Evolutionary conservation across 2,329 filamentous ascomycete species (phyloP), one percentile per base, ranked within the genome.

Genomic region (Pseudocercospora musae): DNA sequence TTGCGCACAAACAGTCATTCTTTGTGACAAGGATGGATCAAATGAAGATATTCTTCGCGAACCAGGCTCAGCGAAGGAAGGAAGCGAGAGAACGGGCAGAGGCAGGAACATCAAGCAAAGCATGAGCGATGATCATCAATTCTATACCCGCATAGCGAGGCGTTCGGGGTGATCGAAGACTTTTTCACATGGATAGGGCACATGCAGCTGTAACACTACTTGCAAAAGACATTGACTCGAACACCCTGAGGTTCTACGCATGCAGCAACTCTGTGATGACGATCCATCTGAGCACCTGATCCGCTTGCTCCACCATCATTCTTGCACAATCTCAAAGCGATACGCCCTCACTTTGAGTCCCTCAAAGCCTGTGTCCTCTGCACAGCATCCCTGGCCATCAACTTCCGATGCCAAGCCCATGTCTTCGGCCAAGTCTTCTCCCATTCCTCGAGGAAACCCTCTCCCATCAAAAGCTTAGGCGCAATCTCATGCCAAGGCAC

Each of bases 21-120:
- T 99, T 99, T 75, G 92, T 96, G 6, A 96, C 87, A 62, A 89
- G 92, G 73, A 86, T 95, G 71, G 93, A 98, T 75, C 93, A 96
- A 79, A 88, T 99, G 65, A 84, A 87, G 62, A 87, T 89, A 64
- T 98, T 90, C 75, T 82, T 96, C 59, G 70, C 69, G 67, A 88
- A 87, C 72, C 87, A 84, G 68, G 81, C 84, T 61, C 62, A 64
- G 58, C 70, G 64, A 62, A 72, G 67, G 57, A 75, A 73, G 62
- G 72, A 75, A 62, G 65, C 60, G 15, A 60, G 53, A 53, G 67
- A 68, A 48, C 46, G 49, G 20, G 62, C 52, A 13, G 56, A 62
- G 40, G 59, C 59, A 40, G 50, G 54, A 54, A 42, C 59, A n/a
- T 59, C 55, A 62, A 59, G 49, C 27, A 27, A 18, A 46, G 5